Evolutionary conservation across 805 yeast species (phyloP).

Genomic region (Metschnikowia anglica): DNA sequence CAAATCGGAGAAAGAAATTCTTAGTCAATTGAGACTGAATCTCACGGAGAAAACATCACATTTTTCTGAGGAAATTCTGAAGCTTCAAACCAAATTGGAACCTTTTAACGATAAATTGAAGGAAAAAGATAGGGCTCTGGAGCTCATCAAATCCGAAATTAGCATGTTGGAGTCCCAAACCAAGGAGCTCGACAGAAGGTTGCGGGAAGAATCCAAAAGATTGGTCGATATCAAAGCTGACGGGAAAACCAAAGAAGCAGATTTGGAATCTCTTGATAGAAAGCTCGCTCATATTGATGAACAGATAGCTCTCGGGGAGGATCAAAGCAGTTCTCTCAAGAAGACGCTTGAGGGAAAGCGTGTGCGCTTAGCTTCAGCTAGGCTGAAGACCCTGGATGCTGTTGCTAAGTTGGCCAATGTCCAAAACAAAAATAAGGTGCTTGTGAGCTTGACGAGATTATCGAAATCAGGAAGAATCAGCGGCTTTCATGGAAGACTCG

Average conservation of each 20-base stretch:
- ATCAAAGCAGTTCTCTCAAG: conserved; percentile 52
- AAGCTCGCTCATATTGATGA: conserved; percentile 50
- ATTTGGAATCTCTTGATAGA: conserved; percentile 43
- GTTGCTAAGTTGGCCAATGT: conserved; percentile 52
- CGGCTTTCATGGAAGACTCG: conserved; percentile 89
- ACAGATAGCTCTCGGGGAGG: conserved; percentile 59
- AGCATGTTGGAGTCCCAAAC: conserved; percentile 53
- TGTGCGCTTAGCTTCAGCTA: conserved; percentile 46
- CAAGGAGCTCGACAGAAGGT: conserved; percentile 43
- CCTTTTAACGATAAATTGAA: conserved; percentile 79
- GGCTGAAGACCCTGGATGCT: conserved; percentile 71
- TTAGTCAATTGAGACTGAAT: conserved; percentile 62
- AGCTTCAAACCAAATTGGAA: conserved; percentile 62
- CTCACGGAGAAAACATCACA: conserved; percentile 73
- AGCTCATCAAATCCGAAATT: conserved; percentile 65
- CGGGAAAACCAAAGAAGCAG: conserved; percentile 50
- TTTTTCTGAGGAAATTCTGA: conserved; percentile 63
- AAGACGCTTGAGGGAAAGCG: conserved; percentile 54
- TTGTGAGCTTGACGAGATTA: conserved; percentile 64
- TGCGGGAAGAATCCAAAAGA: conserved; percentile 43
- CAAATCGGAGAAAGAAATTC: conserved; percentile 50
- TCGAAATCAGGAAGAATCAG: conserved; percentile 76
- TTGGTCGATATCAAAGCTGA: conserved; percentile 46
- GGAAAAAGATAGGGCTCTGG: conserved; percentile 60
- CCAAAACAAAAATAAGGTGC: conserved; percentile 72